phyloP scores from a whole-genome alignment of 2,329 filamentous ascomycete genomes.

The Seiridium cupressi region DNA sequence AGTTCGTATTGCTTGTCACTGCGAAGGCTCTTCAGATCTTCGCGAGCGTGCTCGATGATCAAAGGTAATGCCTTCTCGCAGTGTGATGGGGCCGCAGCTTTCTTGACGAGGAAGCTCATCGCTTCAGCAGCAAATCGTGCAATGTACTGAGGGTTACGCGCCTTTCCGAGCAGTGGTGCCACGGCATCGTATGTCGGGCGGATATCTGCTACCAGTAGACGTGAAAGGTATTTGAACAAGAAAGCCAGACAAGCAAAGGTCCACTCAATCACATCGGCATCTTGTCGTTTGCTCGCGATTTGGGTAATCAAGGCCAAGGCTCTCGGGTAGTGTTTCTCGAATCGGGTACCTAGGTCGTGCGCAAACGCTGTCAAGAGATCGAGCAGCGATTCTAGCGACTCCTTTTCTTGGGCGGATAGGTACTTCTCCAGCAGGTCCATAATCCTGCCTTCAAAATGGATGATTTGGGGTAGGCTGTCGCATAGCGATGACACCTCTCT shows the following conservation, averaged over 20 bases:
- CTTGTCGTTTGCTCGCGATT: slow-evolving; percentile 73
- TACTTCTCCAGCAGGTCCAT: slow-evolving; percentile 74
- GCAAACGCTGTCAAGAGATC: slow-evolving; percentile 90
- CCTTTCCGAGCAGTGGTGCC: slow-evolving; percentile 78
- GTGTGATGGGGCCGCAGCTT: slow-evolving; percentile 75
- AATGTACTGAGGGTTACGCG: slow-evolving; percentile 80
- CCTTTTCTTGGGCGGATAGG: slow-evolving; percentile 73
- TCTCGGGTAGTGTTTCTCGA: slow-evolving; percentile 82
- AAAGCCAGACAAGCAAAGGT: slow-evolving; percentile 92
- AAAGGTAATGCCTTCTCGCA: slow-evolving; percentile 69
- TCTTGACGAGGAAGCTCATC: slow-evolving; percentile 88
- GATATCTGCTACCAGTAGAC: slow-evolving; percentile 81
- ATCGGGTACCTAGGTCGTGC: slow-evolving; percentile 83
- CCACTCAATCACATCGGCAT: slow-evolving; percentile 94
- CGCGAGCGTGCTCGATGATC: slow-evolving; percentile 70
- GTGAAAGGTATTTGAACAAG: slow-evolving; percentile 94
- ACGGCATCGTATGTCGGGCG: slow-evolving; percentile 82
- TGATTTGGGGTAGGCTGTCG: slow-evolving; percentile 87
- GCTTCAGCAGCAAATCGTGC: slow-evolving; percentile 92
- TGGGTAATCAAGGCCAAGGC: slow-evolving; percentile 74
- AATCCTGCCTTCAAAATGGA: slow-evolving; percentile 86
- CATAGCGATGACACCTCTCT: slow-evolving; percentile 73
- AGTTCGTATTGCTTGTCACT: slow-evolving; percentile 60
- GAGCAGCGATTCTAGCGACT: slow-evolving; percentile 81
- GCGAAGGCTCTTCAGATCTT: slow-evolving; percentile 58